These are phyloP conservation scores for Saccharomyces paradoxus DNA, from an alignment of 805 yeast genomes.

Conservation along the genomic window DNA sequence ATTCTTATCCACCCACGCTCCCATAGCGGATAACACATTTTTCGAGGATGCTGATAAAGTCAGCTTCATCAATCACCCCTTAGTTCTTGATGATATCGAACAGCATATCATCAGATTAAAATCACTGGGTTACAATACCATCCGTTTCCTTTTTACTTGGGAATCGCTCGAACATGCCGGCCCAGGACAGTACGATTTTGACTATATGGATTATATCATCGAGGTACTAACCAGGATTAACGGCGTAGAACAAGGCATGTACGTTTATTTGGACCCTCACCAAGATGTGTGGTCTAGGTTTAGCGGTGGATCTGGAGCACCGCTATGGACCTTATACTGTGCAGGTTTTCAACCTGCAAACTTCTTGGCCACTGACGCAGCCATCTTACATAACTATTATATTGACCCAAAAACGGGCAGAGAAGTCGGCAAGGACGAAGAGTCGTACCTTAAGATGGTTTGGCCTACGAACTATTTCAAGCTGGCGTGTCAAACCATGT, in stretches of 20 bases:
- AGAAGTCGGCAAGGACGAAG: constrained; percentile 26
- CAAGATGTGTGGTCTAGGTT: constrained; percentile 92
- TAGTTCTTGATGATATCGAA: constrained; percentile 64
- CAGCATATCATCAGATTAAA: constrained; percentile 63
- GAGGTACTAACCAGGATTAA: constrained; percentile 50
- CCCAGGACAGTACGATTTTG: constrained; percentile 75
- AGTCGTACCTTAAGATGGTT: constrained; percentile 66
- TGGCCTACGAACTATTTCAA: constrained; percentile 86
- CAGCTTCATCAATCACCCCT: constrained; percentile 78
- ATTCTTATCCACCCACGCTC: constrained; percentile 32
- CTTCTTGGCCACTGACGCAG: constrained; percentile 71
- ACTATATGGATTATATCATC: constrained; percentile 62
- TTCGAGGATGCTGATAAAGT: constrained; percentile 68
- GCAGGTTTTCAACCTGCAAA: constrained; percentile 77
- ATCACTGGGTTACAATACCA: constrained; percentile 72
- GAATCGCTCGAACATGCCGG: constrained; percentile 87
- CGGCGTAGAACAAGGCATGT: constrained; percentile 55
- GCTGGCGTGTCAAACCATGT: constrained; percentile 71
- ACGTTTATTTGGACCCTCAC: constrained; percentile 79
- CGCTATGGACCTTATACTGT: constrained; percentile 84
- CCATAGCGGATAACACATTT: constrained; percentile 30
- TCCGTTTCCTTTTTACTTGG: constrained; percentile 78
- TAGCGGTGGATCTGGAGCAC: constrained; percentile 90
- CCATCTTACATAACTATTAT: constrained; percentile 59
- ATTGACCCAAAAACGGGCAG: constrained; percentile 32